Conservation (phyloP, 257 asterid species). For the Solanum medicagineum region DNA sequence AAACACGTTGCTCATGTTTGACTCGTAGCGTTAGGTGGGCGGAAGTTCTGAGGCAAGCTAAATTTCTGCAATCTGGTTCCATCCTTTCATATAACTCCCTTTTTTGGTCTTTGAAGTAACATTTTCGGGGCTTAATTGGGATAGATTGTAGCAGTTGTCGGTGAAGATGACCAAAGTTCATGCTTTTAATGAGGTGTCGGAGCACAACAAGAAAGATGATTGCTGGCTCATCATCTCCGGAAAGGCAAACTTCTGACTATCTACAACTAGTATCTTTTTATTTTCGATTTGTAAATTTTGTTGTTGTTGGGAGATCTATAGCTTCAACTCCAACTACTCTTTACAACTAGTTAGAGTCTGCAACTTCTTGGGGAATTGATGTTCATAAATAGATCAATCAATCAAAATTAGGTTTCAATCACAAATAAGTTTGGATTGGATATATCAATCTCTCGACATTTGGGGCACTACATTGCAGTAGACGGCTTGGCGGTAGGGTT, state of each 20-base stretch:
- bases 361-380: neutral
- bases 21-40: neutral
- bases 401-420: neutral
- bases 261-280: neutral
- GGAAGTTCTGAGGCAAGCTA: neutral
- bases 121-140: neutral
- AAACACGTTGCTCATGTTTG: neutral
- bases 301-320: neutral
- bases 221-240: conserved; percentile 61
- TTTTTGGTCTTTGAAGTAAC: no score
- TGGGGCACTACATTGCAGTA: no score
- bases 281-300: neutral
- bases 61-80: neutral
- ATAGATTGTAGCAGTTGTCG: neutral
- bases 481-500: no score
- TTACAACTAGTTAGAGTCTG: neutral
- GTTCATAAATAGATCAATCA: neutral
- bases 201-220: conserved; percentile 38
- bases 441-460: neutral
- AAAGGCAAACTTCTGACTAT: conserved; percentile 22
- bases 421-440: neutral
- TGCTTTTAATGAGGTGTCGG: conserved; percentile 32
- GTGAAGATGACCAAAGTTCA: conserved; percentile 27
- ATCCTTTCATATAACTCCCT: neutral
- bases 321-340: neutral